Conservation (phyloP, 768 basidiomycete species). For the Podaxis sp. region DNA sequence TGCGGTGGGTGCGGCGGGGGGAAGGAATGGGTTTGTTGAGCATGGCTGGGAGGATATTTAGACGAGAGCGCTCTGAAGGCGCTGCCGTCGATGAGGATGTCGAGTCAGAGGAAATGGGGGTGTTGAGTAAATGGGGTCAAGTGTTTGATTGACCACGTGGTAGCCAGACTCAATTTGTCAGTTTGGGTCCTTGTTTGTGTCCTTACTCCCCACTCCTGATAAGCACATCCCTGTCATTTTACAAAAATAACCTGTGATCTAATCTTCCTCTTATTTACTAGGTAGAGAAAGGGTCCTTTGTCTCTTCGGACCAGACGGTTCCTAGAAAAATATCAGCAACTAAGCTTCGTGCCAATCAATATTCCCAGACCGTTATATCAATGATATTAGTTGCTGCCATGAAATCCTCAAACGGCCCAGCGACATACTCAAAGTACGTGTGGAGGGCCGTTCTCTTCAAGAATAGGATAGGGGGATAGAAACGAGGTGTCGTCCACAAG, state of each 20-base stretch:
- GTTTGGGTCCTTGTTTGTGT: not conserved
- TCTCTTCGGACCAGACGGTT: not conserved
- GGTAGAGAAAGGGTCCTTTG: not conserved
- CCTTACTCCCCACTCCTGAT: not conserved
- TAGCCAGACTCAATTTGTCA: not conserved
- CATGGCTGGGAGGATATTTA: constrained; percentile 14
- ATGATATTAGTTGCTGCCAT: not conserved
- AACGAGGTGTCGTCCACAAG: constrained; percentile 65
- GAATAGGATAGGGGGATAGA: constrained; percentile 50
- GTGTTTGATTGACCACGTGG: constrained; percentile 19
- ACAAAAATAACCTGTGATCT: not conserved
- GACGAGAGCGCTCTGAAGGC: constrained; percentile 10
- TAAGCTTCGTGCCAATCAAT: not conserved
- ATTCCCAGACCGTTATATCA: not conserved
- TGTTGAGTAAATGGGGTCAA: constrained; percentile 17
- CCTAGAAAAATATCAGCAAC: not conserved
- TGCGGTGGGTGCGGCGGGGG: constrained; percentile 42
- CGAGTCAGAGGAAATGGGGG: not conserved
- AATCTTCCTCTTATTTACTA: not conserved
- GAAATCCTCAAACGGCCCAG: constrained; percentile 47
- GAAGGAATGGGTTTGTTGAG: constrained; percentile 16
- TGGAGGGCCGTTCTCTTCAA: constrained; percentile 22
- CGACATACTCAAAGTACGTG: constrained; percentile 40
- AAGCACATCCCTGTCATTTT: not conserved
- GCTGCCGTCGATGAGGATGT: constrained; percentile 16